These are phyloP conservation scores for Yarrowia sp. DNA, from an alignment of 805 yeast genomes.

Conservation along the genomic window DNA sequence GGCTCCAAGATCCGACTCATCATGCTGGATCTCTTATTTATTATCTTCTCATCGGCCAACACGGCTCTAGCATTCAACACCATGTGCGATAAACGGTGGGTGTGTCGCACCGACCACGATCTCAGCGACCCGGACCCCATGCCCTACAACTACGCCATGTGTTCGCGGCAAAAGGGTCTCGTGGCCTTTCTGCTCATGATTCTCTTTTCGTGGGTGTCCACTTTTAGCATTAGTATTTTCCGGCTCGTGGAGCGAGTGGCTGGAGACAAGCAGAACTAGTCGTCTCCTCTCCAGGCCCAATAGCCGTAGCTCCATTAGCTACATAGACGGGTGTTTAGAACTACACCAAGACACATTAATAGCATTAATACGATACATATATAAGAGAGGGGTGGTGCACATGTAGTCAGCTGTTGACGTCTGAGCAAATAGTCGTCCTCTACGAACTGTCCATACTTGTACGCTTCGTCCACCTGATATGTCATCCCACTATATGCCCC, in stretches of 20 bases:
- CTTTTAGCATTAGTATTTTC: constrained; percentile 82
- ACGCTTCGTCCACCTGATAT: too few relatives aligned
- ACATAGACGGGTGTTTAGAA: background rate
- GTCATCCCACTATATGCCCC: too few relatives aligned
- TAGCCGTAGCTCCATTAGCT: background rate
- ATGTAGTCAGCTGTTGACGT: too few relatives aligned
- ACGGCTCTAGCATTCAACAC: constrained; percentile 85
- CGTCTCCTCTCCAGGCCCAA: too few relatives aligned
- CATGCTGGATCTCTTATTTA: constrained; percentile 82
- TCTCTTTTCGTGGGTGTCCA: constrained; percentile 80
- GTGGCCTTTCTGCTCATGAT: constrained; percentile 80
- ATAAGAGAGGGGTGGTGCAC: too few relatives aligned
- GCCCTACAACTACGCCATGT: constrained; percentile 59
- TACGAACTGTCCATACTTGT: too few relatives aligned
- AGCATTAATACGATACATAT: too few relatives aligned
- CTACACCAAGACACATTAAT: background rate
- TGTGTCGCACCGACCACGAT: constrained; percentile 54
- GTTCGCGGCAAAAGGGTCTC: constrained; percentile 78
- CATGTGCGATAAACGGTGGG: constrained; percentile 82
- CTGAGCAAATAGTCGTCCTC: too few relatives aligned
- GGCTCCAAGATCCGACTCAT: constrained; percentile 80
- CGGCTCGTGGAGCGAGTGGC: constrained; percentile 69
- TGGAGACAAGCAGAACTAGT: constrained; percentile 27
- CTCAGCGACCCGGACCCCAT: constrained; percentile 46
- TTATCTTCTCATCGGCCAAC: constrained; percentile 88